These are phyloP conservation scores for Fomes fomentarius DNA, from an alignment of 1,284 basidiomycete species.

Conservation along the genomic window DNA sequence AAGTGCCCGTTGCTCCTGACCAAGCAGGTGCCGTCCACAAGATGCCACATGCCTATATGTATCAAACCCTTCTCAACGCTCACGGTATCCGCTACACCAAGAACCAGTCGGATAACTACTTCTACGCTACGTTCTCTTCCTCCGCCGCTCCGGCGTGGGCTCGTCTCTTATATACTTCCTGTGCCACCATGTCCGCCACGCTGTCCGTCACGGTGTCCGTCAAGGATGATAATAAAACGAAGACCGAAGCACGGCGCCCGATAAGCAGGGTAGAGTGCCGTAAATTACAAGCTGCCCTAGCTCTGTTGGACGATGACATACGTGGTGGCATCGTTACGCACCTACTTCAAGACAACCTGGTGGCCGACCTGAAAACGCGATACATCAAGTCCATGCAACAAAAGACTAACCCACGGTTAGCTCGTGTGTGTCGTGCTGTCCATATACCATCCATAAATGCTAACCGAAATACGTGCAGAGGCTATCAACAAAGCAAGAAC, in stretches of 20 bases:
- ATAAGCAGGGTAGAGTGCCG: not conserved
- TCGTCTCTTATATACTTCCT: not conserved
- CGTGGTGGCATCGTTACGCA: too few relatives aligned
- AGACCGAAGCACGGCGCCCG: not conserved
- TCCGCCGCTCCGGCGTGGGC: not conserved
- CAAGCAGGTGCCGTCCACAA: not conserved
- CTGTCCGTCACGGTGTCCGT: too few relatives aligned
- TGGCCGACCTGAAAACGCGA: too few relatives aligned
- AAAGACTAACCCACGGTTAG: too few relatives aligned
- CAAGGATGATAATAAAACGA: not conserved
- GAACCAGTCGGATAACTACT: too few relatives aligned
- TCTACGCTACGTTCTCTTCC: not conserved
- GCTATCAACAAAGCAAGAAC: not conserved
- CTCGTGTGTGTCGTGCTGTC: too few relatives aligned
- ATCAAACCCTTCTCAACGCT: not conserved
- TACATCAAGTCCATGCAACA: too few relatives aligned
- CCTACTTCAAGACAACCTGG: too few relatives aligned
- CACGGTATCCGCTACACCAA: not conserved
- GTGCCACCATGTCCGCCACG: not conserved
- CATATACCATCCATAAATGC: too few relatives aligned
- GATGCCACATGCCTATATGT: not conserved
- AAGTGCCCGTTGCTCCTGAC: not conserved
- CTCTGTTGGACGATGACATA: too few relatives aligned
- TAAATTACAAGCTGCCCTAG: too few relatives aligned
- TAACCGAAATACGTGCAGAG: too few relatives aligned